Percentiles rank a stretch among this genome's conserved stretches.
Evolutionary conservation across 768 basidiomycete genomes (phyloP).

Genomic region (Termitomyces sp.): DNA sequence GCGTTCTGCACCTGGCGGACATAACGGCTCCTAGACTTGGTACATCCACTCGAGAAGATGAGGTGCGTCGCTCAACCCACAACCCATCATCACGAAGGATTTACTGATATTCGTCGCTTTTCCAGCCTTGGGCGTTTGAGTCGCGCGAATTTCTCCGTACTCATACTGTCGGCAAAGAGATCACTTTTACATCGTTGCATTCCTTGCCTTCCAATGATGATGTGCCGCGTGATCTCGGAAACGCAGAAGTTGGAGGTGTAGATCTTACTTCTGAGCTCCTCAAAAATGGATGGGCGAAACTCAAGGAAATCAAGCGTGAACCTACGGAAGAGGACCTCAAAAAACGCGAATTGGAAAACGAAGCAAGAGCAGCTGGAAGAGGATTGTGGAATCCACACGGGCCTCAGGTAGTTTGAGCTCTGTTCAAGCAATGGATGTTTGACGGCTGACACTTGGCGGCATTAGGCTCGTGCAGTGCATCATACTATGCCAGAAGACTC

Average conservation of each 20-base stretch:
- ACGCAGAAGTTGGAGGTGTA: slow-evolving; percentile 66
- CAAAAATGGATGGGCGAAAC: slow-evolving; percentile 87
- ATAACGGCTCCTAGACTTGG: slow-evolving; percentile 84
- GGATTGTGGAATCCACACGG: slow-evolving; percentile 89
- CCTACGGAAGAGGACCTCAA: slow-evolving; percentile 74
- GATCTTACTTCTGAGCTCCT: slow-evolving; percentile 80
- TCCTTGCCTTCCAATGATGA: slow-evolving; percentile 77
- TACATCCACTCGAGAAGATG: slow-evolving; percentile 81
- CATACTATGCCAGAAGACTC: slow-evolving; percentile 90
- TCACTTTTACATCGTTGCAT: slow-evolving; percentile 81
- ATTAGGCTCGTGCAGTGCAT: slow-evolving; percentile 68
- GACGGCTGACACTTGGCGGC: slow-evolving; percentile 5
- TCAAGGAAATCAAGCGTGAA: slow-evolving; percentile 86
- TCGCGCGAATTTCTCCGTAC: slow-evolving; percentile 89
- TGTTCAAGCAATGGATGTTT: not conserved
- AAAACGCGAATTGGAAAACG: slow-evolving; percentile 71
- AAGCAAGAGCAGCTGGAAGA: slow-evolving; percentile 71
- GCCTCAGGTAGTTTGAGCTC: slow-evolving; percentile 49
- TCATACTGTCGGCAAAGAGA: slow-evolving; percentile 85
- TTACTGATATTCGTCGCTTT: slow-evolving; percentile 10
- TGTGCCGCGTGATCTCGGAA: slow-evolving; percentile 75
- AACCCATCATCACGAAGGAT: not conserved
- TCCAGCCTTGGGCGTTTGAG: slow-evolving; percentile 86
- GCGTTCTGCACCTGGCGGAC: slow-evolving; percentile 89
- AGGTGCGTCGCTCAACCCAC: slow-evolving; percentile 46